Percentiles rank a stretch among this genome's conserved stretches.
These are phyloP conservation scores for Bacidia gigantensis DNA, from an alignment of 495 filamentous ascomycete species.

Conservation along the genomic window DNA sequence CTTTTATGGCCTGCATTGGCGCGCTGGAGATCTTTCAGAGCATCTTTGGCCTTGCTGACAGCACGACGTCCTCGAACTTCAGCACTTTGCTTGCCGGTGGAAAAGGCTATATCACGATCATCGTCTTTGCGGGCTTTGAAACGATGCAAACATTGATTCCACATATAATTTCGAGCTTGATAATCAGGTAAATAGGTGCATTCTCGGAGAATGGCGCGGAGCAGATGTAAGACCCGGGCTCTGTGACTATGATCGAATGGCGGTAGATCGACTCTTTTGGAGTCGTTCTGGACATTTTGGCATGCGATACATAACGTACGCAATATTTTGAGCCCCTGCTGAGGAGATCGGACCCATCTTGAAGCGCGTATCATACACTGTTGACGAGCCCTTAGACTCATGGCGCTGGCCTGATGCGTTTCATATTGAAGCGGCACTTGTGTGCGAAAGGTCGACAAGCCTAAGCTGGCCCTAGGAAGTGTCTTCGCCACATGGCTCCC, in stretches of 20 bases:
- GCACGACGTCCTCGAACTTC: background rate
- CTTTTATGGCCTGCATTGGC: slow-evolving; percentile 52
- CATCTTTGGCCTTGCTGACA: slow-evolving; percentile 23
- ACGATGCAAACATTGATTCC: slow-evolving; percentile 40
- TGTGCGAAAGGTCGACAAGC: too few relatives aligned
- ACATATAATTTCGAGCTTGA: slow-evolving; percentile 46
- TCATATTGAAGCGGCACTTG: too few relatives aligned
- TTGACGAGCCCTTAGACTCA: too few relatives aligned
- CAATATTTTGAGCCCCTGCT: too few relatives aligned
- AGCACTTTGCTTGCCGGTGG: slow-evolving; percentile 2
- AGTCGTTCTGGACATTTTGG: too few relatives aligned
- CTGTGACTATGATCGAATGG: background rate
- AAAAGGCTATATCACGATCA: background rate
- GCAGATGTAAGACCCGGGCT: slow-evolving; percentile 39
- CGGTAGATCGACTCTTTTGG: background rate
- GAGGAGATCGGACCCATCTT: too few relatives aligned
- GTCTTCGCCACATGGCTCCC: too few relatives aligned
- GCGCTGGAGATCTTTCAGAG: slow-evolving; percentile 31
- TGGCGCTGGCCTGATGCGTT: too few relatives aligned
- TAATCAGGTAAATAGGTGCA: slow-evolving; percentile 71
- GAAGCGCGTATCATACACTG: too few relatives aligned
- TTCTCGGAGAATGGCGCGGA: slow-evolving; percentile 71
- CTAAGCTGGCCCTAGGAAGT: too few relatives aligned
- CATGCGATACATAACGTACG: too few relatives aligned
- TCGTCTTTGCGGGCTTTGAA: slow-evolving; percentile 29